Evolutionary conservation across 2,329 filamentous ascomycete genomes (phyloP), one percentile per base, ranked within the genome.

Genomic region (Coniochaeta sp.): DNA sequence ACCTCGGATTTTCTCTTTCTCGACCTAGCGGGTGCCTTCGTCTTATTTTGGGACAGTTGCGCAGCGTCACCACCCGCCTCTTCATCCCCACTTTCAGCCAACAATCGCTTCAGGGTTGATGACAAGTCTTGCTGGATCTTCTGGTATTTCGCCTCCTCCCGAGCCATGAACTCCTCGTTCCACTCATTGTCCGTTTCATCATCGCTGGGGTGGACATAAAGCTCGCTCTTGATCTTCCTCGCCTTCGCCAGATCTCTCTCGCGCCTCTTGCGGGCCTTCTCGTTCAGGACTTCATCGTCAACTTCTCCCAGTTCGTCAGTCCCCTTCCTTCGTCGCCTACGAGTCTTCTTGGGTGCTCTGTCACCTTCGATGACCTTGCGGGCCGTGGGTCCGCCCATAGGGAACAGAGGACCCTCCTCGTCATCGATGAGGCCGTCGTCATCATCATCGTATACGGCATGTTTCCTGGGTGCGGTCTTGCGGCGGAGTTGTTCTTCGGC

Each of bases 111-210:
- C 63, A 61, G 64, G 57, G 63, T 67, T 14, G 59, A 64, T 57
- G 62, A 60, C 28, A 50, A 60, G 10, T 65, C 63, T 32, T 59
- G 64, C 55, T 63, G 62, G 34, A 60, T 42, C 28, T 78, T 75
- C 55, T 81, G 81, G 64, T 84, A 80, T 56, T 89, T 79, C 17
- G 72, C 73, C 71, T 88, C 86, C 74, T 97, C 93, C 17, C 84
- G 81, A 2, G 82, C 86, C 73, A 93, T 97, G 74, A 97, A 97
- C 22, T 83, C 85, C 24, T 78, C 73, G 57, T 81, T 79, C 17
- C 90, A 84, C 60, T 85, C 83, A 55, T 92, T 91, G 68, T 96
- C 91, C n/a, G 83, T 88, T 66, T 96, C 92, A 58, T 98, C 95
- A 70, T 98, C 95, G 65, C 89, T 91, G 40, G 88, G 87, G 61